Evolutionary conservation across 176 grass and related monocot genomes (phyloP).

Genomic region (Alloteropsis semialata): DNA sequence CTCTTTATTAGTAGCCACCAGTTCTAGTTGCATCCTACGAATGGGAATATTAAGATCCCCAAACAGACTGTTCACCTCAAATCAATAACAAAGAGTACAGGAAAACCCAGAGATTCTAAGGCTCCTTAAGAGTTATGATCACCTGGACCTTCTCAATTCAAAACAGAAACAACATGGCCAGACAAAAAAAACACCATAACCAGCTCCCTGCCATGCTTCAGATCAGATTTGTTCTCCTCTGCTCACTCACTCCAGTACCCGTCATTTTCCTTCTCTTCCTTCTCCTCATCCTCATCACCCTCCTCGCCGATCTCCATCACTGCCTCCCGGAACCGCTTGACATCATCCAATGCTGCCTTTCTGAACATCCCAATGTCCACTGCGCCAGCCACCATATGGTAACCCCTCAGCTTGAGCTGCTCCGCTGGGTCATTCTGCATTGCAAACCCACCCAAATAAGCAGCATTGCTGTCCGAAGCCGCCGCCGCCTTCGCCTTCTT

Average conservation of each 20-base stretch:
- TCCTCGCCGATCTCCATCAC: conserved; percentile 70
- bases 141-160: conserved; percentile 9
- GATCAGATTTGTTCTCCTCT: conserved; percentile 6
- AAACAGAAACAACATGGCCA: conserved; percentile 12
- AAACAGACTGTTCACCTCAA: conserved; percentile 12
- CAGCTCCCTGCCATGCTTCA: background rate
- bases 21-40: conserved; percentile 10
- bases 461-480: conserved; percentile 17
- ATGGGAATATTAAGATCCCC: conserved; percentile 25
- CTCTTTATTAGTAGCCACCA: conserved; percentile 27
- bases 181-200: background rate
- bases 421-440: conserved; percentile 79
- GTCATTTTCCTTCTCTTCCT: conserved; percentile 41
- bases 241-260: conserved; percentile 88
- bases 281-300: conserved; percentile 26
- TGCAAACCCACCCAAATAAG: conserved; percentile 75
- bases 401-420: conserved; percentile 85
- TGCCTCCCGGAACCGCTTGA: conserved; percentile 56
- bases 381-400: conserved; percentile 86
- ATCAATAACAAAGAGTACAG: conserved; percentile 17
- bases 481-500: conserved; percentile 16
- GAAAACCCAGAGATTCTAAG: background rate
- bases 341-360: conserved; percentile 59
- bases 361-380: conserved; percentile 72
- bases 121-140: background rate